These are phyloP conservation scores for Trichoderma harzianum DNA, from an alignment of 2,329 filamentous ascomycete species.

Conservation along the genomic window DNA sequence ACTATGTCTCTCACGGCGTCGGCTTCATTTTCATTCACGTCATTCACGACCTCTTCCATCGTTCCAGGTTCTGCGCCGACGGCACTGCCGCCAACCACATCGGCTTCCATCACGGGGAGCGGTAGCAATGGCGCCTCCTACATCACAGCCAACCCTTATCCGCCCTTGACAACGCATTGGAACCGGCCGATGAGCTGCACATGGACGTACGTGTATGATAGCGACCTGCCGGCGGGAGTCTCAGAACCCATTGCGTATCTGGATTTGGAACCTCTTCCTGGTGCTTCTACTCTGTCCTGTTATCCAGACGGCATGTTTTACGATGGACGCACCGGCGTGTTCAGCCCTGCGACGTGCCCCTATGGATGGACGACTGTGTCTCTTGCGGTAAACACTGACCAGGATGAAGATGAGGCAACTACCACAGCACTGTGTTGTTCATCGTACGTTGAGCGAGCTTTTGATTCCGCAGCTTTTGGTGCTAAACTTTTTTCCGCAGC, in stretches of 20 bases:
- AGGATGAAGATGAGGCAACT: conserved; percentile 29
- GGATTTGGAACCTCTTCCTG: conserved; percentile 36
- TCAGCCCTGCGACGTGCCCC: conserved; percentile 40
- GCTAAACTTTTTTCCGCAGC: conserved; percentile 27
- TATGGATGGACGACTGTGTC: conserved; percentile 40
- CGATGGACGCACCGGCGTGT: conserved; percentile 36
- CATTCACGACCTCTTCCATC: neutral
- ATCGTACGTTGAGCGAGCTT: conserved; percentile 31
- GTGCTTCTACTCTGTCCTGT: conserved; percentile 38
- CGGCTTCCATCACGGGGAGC: neutral
- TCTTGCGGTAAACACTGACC: conserved; percentile 30
- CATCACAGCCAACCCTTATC: conserved; percentile 25
- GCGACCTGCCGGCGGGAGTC: conserved; percentile 24
- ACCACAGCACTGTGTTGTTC: conserved; percentile 42
- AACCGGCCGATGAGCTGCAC: conserved; percentile 35
- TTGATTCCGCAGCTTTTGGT: neutral
- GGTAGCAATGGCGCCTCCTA: conserved; percentile 20
- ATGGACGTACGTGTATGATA: conserved; percentile 37
- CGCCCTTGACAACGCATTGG: conserved; percentile 40
- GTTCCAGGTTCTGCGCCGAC: conserved; percentile 10
- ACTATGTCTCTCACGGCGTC: conserved; percentile 18
- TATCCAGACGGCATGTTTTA: conserved; percentile 41
- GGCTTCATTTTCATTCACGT: neutral
- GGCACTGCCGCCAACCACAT: conserved; percentile 17
- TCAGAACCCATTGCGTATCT: conserved; percentile 36